Evolutionary conservation across 1,139 yeast species (phyloP).

Genomic region (Suhomyces yuchorum): DNA sequence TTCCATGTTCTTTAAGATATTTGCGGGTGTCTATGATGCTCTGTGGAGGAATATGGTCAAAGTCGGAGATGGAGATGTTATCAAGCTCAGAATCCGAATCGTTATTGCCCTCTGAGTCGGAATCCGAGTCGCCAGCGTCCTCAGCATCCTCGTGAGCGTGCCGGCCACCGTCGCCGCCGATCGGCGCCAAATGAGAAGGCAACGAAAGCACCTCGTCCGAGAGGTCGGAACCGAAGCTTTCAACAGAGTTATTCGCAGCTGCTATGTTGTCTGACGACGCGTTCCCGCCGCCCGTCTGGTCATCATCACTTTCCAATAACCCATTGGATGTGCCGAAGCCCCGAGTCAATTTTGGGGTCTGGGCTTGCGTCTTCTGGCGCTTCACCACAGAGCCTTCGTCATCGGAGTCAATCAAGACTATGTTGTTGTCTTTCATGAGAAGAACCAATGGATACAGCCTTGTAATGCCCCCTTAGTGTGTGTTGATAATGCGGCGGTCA

Average conservation of each 20-base stretch:
- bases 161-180: conserved; percentile 5
- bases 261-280: conserved; percentile 3
- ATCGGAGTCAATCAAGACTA: conserved; percentile 24
- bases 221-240: conserved; percentile 3
- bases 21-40: conserved; percentile 50
- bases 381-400: conserved; percentile 16
- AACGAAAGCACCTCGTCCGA: conserved; percentile 11
- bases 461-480: conserved; percentile 1
- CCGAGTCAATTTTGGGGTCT: conserved; percentile 14
- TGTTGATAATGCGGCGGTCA: conserved; percentile 1
- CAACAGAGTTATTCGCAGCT: not conserved
- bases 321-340: conserved; percentile 15
- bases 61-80: conserved; percentile 7
- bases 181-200: conserved; percentile 12
- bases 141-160: conserved; percentile 6
- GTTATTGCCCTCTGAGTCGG: conserved; percentile 2
- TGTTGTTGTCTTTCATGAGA: conserved; percentile 15
- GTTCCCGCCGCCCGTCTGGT: conserved; percentile 6
- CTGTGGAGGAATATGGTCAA: conserved; percentile 17
- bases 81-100: conserved; percentile 5
- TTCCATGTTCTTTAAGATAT: conserved; percentile 63
- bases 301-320: conserved; percentile 15
- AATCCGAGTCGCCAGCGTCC: conserved; percentile 1
- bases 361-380: conserved; percentile 13
- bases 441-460: not conserved